phyloP scores from a whole-genome alignment of 2,329 filamentous ascomycete species.

The Pseudogymnoascus sp. region DNA sequence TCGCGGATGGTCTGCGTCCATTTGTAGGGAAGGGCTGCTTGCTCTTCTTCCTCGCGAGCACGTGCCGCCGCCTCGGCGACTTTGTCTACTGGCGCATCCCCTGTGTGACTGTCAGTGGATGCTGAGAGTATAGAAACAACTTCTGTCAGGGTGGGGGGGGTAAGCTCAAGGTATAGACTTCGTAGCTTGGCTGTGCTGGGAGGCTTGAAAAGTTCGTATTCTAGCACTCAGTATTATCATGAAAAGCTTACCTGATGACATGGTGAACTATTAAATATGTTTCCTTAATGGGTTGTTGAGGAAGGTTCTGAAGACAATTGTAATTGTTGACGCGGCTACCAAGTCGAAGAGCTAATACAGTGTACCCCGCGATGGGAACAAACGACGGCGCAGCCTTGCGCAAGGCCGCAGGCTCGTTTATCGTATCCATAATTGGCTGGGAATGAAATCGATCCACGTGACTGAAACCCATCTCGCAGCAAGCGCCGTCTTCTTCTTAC shows the following conservation, averaged over 20 bases:
- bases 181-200: neutral
- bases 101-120: neutral
- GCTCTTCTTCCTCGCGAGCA: slow-evolving; percentile 75
- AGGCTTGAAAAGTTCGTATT: neutral
- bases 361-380: neutral
- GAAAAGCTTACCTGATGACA: neutral
- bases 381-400: neutral
- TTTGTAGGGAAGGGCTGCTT: slow-evolving; percentile 88
- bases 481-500: neutral
- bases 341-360: neutral
- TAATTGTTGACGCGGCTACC: slow-evolving; percentile 3
- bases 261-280: neutral
- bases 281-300: neutral
- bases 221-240: neutral
- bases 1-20: slow-evolving; percentile 93
- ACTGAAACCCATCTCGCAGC: neutral
- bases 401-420: neutral
- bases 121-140: neutral
- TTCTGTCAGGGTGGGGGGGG: neutral
- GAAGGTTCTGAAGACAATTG: neutral
- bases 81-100: slow-evolving; percentile 36
- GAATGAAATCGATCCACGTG: neutral
- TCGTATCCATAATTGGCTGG: neutral
- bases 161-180: neutral
- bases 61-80: slow-evolving; percentile 50